Evolutionary conservation across 345 rosid genomes (phyloP).

Genomic region (Syzygium aqueum): DNA sequence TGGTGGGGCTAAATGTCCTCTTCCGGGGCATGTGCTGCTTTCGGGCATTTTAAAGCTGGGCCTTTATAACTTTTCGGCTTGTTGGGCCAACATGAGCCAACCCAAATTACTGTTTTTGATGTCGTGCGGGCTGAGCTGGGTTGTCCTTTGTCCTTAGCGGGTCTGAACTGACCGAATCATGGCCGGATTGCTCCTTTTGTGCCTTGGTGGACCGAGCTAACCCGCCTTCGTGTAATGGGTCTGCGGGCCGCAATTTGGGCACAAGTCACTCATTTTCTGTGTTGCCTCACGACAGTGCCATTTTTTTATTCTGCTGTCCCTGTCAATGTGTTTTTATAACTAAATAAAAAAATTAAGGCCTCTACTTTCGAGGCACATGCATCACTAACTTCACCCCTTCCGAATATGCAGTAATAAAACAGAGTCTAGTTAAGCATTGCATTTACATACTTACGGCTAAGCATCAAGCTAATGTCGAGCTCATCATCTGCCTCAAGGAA

Average conservation of each 20-base stretch:
- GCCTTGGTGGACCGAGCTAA: not conserved
- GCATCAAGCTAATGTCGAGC: not conserved
- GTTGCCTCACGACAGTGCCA: not conserved
- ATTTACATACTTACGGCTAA: not conserved
- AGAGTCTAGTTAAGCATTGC: not conserved
- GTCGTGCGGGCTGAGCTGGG: not conserved
- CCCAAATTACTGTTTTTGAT: not conserved
- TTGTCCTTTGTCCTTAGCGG: not conserved
- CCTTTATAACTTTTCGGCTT: not conserved
- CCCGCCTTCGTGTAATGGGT: not conserved
- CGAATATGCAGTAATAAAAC: not conserved
- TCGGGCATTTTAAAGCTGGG: not conserved
- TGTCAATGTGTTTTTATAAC: not conserved
- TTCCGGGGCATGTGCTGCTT: not conserved
- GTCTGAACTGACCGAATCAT: not conserved
- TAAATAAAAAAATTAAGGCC: not conserved
- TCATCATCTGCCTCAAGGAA: not conserved
- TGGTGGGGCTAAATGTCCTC: not conserved
- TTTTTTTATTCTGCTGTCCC: not conserved
- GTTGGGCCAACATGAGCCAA: not conserved
- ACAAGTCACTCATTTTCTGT: not conserved
- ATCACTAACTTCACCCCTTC: not conserved
- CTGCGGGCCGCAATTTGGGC: not conserved
- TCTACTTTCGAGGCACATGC: not conserved
- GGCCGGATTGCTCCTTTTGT: not conserved